These are phyloP conservation scores for Aspergillus sp. DNA, from an alignment of 2,329 filamentous ascomycete species.

Conservation along the genomic window DNA sequence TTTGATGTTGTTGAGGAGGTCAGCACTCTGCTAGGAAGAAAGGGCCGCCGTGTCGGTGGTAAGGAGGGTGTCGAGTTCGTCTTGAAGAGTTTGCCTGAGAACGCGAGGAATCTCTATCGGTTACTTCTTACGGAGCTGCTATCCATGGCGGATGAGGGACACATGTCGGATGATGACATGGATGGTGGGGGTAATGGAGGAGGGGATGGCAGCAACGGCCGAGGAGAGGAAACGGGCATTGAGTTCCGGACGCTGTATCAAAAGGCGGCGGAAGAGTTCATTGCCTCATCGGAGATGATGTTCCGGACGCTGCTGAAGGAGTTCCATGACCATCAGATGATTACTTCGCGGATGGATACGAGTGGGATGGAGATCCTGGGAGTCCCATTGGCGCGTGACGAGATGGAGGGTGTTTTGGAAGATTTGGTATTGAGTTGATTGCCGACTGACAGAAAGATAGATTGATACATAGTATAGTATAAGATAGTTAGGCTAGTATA, in stretches of 20 bases:
- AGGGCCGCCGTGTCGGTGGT: conserved; percentile 76
- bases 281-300: conserved; percentile 93
- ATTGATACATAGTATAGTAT: conserved; percentile 4
- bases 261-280: conserved; percentile 94
- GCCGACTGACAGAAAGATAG: too few species aligned
- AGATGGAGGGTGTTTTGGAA: conserved; percentile 85
- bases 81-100: conserved; percentile 84
- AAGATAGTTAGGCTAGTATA: conserved; percentile 5
- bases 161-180: conserved; percentile 53
- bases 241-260: conserved; percentile 92
- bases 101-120: conserved; percentile 83
- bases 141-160: conserved; percentile 60
- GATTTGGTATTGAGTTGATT: conserved; percentile 57
- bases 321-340: conserved; percentile 98
- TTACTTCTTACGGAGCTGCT: conserved; percentile 84
- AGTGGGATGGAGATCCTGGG: conserved; percentile 82
- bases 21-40: conserved; percentile 80
- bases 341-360: conserved; percentile 82
- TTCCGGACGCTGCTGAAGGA: conserved; percentile 94
- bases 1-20: conserved; percentile 87
- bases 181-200: conserved; percentile 38
- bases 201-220: conserved; percentile 16
- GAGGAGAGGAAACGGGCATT: conserved; percentile 60
- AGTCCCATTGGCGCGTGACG: conserved; percentile 82
- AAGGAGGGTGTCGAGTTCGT: conserved; percentile 92